These are phyloP conservation scores for Hansfordia pulvinata DNA, from an alignment of 2,329 filamentous ascomycete genomes.

Conservation along the genomic window DNA sequence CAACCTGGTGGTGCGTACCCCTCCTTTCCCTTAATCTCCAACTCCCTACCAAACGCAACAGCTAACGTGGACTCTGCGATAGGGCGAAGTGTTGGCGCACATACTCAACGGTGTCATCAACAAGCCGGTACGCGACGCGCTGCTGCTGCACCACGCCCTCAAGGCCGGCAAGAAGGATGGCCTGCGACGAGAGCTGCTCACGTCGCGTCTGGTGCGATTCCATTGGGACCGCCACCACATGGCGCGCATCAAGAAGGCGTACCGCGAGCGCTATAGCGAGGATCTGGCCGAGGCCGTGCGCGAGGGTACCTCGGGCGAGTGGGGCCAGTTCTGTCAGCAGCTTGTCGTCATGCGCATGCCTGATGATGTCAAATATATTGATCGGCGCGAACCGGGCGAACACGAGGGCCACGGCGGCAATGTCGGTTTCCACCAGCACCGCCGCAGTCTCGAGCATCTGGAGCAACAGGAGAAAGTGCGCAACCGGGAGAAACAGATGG, in stretches of 20 bases:
- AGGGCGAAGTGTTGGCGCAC: constrained; percentile 91
- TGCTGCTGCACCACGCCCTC: constrained; percentile 83
- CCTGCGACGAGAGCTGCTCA: constrained; percentile 72
- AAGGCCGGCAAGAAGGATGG: constrained; percentile 56
- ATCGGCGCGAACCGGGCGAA: constrained; percentile 13
- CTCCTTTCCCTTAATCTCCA: no score
- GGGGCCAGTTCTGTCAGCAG: constrained; percentile 62
- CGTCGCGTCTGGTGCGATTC: constrained; percentile 73
- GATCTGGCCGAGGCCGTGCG: constrained; percentile 67
- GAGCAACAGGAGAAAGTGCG: constrained; percentile 7
- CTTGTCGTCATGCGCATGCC: constrained; percentile 51
- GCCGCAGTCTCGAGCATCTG: no score
- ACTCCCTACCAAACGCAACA: no score
- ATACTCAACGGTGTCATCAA: constrained; percentile 96
- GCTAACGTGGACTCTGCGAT: no score
- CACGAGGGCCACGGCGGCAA: no score
- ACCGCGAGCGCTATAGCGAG: constrained; percentile 60
- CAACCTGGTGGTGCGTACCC: constrained; percentile 71
- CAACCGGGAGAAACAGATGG: constrained; percentile 6
- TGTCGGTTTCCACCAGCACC: no score
- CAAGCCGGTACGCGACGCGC: constrained; percentile 80
- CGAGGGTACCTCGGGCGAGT: constrained; percentile 64
- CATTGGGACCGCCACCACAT: constrained; percentile 88
- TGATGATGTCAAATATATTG: constrained; percentile 40
- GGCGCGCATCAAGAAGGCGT: constrained; percentile 66